phyloP scores from a whole-genome alignment of 164 flowering plant species.

The Warburgia ugandensis region DNA sequence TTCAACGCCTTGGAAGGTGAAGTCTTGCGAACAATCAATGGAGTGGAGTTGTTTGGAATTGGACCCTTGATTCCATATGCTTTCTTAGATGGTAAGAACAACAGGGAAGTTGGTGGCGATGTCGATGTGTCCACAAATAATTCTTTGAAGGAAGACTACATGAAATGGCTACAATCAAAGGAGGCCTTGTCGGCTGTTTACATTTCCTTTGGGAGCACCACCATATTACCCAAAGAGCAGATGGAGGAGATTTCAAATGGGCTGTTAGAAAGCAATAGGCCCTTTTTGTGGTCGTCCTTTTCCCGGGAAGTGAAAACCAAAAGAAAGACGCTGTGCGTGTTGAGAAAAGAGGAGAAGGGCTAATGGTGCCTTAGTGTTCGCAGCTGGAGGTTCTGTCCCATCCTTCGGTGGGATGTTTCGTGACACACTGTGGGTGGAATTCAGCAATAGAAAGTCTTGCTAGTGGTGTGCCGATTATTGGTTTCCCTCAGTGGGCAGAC shows the following conservation, averaged over 20 bases:
- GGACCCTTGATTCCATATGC: constrained; percentile 55
- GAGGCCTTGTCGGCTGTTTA: constrained; percentile 7
- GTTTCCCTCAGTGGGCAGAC: constrained; percentile 36
- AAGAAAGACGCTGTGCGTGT: too few species aligned
- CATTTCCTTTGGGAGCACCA: constrained; percentile 10
- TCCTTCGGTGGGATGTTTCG: constrained; percentile 23
- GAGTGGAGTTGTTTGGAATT: constrained; percentile 17
- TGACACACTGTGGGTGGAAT: constrained; percentile 13
- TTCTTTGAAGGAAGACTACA: background rate
- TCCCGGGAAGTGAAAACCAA: too few species aligned
- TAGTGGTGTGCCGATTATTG: constrained; percentile 46
- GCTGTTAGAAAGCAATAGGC: constrained; percentile 1
- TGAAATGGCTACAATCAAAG: constrained; percentile 9
- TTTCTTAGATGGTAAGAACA: constrained; percentile 15
- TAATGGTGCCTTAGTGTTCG: constrained; percentile 41
- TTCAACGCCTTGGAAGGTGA: constrained; percentile 32
- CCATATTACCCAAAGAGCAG: constrained; percentile 9
- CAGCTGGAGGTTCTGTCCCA: constrained; percentile 45
- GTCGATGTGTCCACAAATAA: background rate
- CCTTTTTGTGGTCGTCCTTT: constrained; percentile 30
- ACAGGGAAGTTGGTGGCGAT: constrained; percentile 1
- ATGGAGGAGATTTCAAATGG: constrained; percentile 20
- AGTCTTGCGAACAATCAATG: constrained; percentile 9
- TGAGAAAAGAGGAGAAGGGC: constrained; percentile 1
- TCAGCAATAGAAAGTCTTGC: constrained; percentile 27